Percentiles rank a stretch among this genome's conserved stretches.
Evolutionary conservation across 768 basidiomycete species (phyloP).

Genomic region (Gloeopeniophorella convolvens): DNA sequence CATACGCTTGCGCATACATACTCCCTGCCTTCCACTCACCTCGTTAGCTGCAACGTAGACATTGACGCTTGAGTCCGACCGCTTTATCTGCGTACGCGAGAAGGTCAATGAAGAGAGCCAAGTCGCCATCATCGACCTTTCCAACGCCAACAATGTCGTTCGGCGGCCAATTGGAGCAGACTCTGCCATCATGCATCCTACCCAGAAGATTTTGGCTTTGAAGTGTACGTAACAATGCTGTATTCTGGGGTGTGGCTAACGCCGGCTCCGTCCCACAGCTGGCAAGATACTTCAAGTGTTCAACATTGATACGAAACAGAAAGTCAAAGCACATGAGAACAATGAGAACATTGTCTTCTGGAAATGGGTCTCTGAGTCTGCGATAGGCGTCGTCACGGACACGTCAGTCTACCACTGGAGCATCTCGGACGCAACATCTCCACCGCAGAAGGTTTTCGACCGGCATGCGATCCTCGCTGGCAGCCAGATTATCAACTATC

Average conservation of each 20-base stretch:
- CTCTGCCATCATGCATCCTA: constrained; percentile 96
- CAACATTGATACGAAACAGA: constrained; percentile 95
- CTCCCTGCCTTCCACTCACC: not conserved
- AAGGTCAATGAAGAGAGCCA: constrained; percentile 91
- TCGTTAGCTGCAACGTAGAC: constrained; percentile 44
- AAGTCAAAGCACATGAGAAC: constrained; percentile 92
- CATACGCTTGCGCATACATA: constrained; percentile 26
- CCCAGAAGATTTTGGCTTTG: constrained; percentile 91
- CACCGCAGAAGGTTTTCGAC: constrained; percentile 91
- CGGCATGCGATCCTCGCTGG: constrained; percentile 87
- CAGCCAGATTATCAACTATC: constrained; percentile 98
- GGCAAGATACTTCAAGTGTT: constrained; percentile 93
- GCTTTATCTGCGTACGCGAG: constrained; percentile 95
- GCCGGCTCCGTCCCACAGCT: constrained; percentile 44
- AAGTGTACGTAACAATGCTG: constrained; percentile 64
- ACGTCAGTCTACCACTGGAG: constrained; percentile 90
- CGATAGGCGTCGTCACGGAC: constrained; percentile 93
- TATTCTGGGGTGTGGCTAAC: not conserved
- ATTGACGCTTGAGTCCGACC: constrained; percentile 92
- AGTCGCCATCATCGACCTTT: constrained; percentile 97
- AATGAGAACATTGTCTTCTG: constrained; percentile 94
- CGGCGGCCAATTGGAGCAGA: constrained; percentile 94
- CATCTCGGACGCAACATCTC: constrained; percentile 60
- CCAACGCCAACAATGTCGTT: constrained; percentile 95
- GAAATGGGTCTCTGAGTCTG: constrained; percentile 95